These are phyloP conservation scores for Hamamelis virginiana DNA, from an alignment of 164 flowering plant genomes.

Conservation along the genomic window DNA sequence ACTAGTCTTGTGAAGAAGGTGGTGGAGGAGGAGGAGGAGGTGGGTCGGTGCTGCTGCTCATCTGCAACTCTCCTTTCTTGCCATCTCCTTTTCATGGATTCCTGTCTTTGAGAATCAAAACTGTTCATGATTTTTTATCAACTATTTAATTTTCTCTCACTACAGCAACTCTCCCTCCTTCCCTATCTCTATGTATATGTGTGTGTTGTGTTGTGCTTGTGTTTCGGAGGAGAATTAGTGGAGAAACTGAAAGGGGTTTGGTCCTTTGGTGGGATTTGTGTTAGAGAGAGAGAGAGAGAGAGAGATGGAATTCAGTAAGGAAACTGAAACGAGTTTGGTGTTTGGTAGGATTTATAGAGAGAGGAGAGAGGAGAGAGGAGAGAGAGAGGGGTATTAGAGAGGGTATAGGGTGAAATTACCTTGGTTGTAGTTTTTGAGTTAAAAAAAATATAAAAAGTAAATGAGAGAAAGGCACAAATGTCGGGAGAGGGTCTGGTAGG, in stretches of 20 bases:
- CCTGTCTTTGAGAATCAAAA: constrained; percentile 37
- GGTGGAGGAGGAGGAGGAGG: background rate
- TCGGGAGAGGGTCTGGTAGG: constrained; percentile 23
- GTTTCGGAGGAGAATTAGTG: background rate
- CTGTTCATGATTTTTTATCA: constrained; percentile 25
- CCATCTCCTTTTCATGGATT: constrained; percentile 39
- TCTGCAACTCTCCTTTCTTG: constrained; percentile 25
- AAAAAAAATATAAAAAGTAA: too few species aligned
- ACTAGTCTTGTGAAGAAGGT: too few species aligned
- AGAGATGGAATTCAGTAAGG: background rate
- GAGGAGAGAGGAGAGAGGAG: too few species aligned
- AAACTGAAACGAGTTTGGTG: background rate
- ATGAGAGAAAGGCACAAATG: constrained; percentile 28
- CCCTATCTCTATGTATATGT: background rate
- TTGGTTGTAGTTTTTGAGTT: too few species aligned
- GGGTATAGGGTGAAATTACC: too few species aligned
- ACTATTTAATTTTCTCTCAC: too few species aligned
- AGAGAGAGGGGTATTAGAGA: background rate
- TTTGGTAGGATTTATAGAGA: constrained; percentile 10
- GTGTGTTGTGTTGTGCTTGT: too few species aligned
- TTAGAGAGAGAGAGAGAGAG: background rate
- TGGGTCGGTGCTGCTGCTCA: constrained; percentile 3
- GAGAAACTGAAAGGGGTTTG: constrained; percentile 2
- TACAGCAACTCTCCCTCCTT: background rate
- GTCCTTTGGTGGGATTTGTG: constrained; percentile 14